Evolutionary conservation across 495 filamentous ascomycete genomes (phyloP), one percentile per base, ranked within the genome.

Genomic region (Penicillium steckii): DNA sequence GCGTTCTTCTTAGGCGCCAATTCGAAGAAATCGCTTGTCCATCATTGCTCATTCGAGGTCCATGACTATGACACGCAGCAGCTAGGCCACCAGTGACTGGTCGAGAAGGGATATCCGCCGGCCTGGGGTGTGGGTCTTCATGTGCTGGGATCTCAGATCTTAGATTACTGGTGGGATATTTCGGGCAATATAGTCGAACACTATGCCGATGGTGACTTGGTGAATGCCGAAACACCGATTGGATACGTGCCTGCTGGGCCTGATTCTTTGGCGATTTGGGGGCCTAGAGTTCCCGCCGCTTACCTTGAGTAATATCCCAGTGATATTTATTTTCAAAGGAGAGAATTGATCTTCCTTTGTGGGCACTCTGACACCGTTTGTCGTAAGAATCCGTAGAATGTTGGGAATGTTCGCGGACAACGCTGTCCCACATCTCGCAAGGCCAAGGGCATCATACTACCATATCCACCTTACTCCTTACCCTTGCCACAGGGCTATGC

Each of bases 41-140:
- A 89, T 65, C 86, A 89, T 57, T 80, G 78, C 8, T 81, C 75
- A 5, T 89, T 82, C 54, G 86, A 89, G 69, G 84, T 85, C 12
- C 78, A 83, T 62, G 85, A 89, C 61, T 86, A 86, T 61, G 86
- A 88, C 52, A 79, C 80, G 2, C 85, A 88, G 66, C 70, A 84
- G 41, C 69, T 89, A 12, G 86, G 86, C 3, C 86, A 89, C 61
- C 76, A 85, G 45, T 86, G 81, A 79, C 70, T 89, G n/a, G 71
- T 71, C 0, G 67, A 79, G 52, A 80, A 82, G 62, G 80, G 79
- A 5, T 85, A 85, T 64, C 75, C 76, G 52, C 79, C 75, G 52
- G 84, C 82, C 54, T 89, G 85, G 86, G 86, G 86, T 0, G 79
- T 89, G 4, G 86, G 86, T 13, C 64, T 85, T 38, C 86, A 89